Base-by-base conservation (phyloP, 2,329 filamentous ascomycete genomes). In the Blastomyces parvus region DNA sequence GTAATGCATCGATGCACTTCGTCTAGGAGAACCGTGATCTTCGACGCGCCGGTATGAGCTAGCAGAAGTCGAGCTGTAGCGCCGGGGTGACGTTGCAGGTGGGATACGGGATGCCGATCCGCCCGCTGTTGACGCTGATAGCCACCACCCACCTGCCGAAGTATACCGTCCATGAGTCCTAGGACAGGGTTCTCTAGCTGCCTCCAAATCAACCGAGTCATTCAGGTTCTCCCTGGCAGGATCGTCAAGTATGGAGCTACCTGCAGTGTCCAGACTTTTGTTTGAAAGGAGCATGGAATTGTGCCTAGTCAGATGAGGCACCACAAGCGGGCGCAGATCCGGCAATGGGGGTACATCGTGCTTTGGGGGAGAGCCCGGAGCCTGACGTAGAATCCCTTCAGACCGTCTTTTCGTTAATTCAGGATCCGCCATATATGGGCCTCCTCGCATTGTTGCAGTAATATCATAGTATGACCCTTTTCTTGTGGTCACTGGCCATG, bases 181-280 rank as follows among this genome's bases (percentile, higher is more conserved):
- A 19, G 22, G 40, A n/a, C 2, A 13, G 22, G 22, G 25, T 19
- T 13, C 13, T 30, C 57, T 59, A 13, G 57, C 25, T 2, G 57
- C 25, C 42, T 59, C 57, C 19, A 59, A 46, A 33, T 59, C 56
- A 44, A 42, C 36, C 11, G n/a, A 40, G 27, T 36, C 40, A 46
- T 19, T 38, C 11, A n/a, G 17, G n/a, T 27, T 36, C 17, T 59
- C 57, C 27, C 17, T 11, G 14, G 13, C 14, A n/a, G 40, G 38
- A 19, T 59, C 22, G 25, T 62, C 50, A 53, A 63, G 55, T 6
- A 63, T 63, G 5, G 62, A 63, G 55, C 55, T 63, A 19, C 57
- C 56, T 27, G 56, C 57, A 42, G 62, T 63, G 17, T 63, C 57
- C 62, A 59, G 22, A 22, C 62, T 63, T 36, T 60, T 53, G 36